Evolutionary conservation across 2,329 filamentous ascomycete genomes (phyloP).

Genomic region (Coniochaeta sp.): DNA sequence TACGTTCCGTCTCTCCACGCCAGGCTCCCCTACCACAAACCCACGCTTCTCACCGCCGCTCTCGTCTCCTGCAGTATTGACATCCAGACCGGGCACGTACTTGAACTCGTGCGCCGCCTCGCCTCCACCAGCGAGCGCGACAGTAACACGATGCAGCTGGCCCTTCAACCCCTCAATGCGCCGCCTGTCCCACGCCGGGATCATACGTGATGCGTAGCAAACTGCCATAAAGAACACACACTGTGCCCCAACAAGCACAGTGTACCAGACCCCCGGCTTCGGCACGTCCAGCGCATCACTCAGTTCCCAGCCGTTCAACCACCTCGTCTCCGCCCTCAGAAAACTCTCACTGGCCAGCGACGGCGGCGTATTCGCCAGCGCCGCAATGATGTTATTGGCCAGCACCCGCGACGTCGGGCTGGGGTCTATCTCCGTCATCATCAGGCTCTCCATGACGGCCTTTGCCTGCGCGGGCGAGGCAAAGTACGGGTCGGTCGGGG

Average conservation of each 20-base stretch:
- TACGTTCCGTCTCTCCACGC: slow-evolving; percentile 38
- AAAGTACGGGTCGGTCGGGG: slow-evolving; percentile 51
- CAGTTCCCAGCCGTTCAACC: slow-evolving; percentile 61
- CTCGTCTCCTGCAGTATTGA: not conserved
- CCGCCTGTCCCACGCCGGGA: slow-evolving; percentile 30
- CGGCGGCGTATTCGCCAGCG: slow-evolving; percentile 58
- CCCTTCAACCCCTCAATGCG: slow-evolving; percentile 33
- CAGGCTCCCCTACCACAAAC: slow-evolving; percentile 10
- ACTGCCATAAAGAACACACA: slow-evolving; percentile 56
- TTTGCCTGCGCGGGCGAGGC: slow-evolving; percentile 46
- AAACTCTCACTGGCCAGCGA: slow-evolving; percentile 58
- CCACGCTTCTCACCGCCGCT: not conserved
- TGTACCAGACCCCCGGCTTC: slow-evolving; percentile 49
- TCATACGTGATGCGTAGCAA: slow-evolving; percentile 34
- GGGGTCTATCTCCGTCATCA: slow-evolving; percentile 59
- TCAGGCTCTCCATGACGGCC: slow-evolving; percentile 58
- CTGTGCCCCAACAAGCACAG: slow-evolving; percentile 53
- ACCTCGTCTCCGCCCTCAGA: slow-evolving; percentile 59
- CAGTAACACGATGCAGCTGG: slow-evolving; percentile 4
- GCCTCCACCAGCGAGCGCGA: slow-evolving; percentile 3
- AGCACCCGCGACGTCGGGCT: slow-evolving; percentile 54
- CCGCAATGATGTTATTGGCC: slow-evolving; percentile 67
- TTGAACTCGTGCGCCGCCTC: slow-evolving; percentile 9
- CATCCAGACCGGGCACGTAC: slow-evolving; percentile 9
- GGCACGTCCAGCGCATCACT: slow-evolving; percentile 51